Conservation (phyloP, 805 yeast species). For the Zygosaccharomyces lentus region DNA sequence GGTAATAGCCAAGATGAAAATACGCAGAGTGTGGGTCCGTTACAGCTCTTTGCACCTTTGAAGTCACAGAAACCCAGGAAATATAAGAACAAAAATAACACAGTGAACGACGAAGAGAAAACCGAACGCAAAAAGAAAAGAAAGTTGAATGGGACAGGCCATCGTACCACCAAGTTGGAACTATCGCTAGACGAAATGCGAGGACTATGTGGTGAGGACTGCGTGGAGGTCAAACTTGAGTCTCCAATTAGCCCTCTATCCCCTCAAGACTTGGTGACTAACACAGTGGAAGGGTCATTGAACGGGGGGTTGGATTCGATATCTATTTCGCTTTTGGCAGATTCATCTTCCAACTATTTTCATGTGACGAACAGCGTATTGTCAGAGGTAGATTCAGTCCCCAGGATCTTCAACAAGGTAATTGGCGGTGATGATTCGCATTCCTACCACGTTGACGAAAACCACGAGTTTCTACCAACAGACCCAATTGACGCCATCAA, state of each 20-base stretch:
- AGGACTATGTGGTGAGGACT: not conserved
- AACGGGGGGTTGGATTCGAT: conserved; percentile 11
- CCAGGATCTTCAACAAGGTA: conserved; percentile 13
- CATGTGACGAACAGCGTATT: conserved; percentile 7
- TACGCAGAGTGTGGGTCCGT: conserved; percentile 19
- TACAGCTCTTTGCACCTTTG: conserved; percentile 15
- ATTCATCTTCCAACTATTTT: conserved; percentile 11
- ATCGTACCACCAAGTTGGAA: not conserved
- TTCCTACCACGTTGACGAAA: not conserved
- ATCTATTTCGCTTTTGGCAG: conserved; percentile 12
- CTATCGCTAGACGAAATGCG: not conserved
- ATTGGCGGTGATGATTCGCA: conserved; percentile 6
- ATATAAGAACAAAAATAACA: conserved; percentile 4
- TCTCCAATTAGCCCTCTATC: conserved; percentile 2
- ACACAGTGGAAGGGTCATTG: conserved; percentile 6
- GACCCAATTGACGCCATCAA: conserved; percentile 1
- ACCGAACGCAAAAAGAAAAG: not conserved
- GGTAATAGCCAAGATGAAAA: conserved; percentile 12
- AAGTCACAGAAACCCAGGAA: conserved; percentile 6
- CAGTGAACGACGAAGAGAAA: not conserved
- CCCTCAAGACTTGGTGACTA: not conserved
- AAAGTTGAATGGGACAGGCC: not conserved
- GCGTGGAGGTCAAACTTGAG: not conserved
- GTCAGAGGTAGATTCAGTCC: conserved; percentile 11
- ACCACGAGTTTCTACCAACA: not conserved